These are phyloP conservation scores for Euphrasia confusa DNA, from an alignment of 257 asterid species.

Conservation along the genomic window DNA sequence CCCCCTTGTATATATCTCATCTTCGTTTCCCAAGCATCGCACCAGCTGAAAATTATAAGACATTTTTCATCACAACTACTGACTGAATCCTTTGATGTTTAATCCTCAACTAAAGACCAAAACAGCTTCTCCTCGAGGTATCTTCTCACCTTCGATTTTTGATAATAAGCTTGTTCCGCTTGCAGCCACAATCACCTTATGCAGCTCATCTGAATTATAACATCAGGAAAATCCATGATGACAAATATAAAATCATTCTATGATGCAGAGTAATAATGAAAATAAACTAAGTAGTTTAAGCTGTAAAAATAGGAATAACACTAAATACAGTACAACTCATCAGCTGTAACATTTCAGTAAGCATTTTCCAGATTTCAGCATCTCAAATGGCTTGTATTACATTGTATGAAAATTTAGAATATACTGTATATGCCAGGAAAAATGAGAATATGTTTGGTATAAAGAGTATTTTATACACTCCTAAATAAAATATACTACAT, in stretches of 20 bases:
- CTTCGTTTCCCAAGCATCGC: background rate
- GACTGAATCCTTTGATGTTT: slow-evolving; percentile 3
- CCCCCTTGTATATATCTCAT: background rate
- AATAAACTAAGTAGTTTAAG: too few relatives aligned
- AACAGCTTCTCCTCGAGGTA: slow-evolving; percentile 7
- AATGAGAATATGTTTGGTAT: background rate
- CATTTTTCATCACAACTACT: slow-evolving; percentile 2
- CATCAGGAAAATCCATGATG: background rate
- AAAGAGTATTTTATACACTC: background rate
- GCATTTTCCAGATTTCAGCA: background rate
- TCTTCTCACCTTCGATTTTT: too few relatives aligned
- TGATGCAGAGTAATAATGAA: background rate
- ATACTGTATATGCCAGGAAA: too few relatives aligned
- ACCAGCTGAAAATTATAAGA: background rate
- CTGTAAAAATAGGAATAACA: too few relatives aligned
- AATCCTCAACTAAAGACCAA: slow-evolving; percentile 4
- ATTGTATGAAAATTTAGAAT: background rate
- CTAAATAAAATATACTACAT: background rate
- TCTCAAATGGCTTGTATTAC: background rate
- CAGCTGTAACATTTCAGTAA: background rate
- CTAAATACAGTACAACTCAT: too few relatives aligned
- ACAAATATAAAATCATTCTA: background rate
- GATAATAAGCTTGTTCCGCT: background rate
- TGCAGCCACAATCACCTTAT: slow-evolving; percentile 16
- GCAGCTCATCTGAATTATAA: slow-evolving; percentile 18